Evolutionary conservation across 306 rosid species (phyloP).

Genomic region (Rosa rugosa): DNA sequence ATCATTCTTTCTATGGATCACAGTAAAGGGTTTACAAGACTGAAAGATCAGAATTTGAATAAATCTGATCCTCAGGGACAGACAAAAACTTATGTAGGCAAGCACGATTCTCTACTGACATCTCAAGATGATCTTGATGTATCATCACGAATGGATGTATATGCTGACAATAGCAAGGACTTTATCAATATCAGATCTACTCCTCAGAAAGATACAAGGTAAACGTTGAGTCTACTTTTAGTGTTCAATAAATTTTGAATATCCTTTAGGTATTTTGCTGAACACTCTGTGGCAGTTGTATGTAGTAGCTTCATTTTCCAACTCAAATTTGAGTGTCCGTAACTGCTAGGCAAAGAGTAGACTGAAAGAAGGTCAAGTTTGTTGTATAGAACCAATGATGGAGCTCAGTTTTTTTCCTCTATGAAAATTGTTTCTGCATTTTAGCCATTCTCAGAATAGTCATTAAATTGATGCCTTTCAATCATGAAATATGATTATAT

Average conservation of each 20-base stretch:
- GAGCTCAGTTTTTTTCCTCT: neutral
- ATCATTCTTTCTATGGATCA: slow-evolving; percentile 28
- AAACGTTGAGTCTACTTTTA: slow-evolving; percentile 15
- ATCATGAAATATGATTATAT: neutral
- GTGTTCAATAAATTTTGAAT: slow-evolving; percentile 18
- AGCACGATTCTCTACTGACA: slow-evolving; percentile 32
- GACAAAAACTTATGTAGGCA: slow-evolving; percentile 31
- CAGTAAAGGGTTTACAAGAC: slow-evolving; percentile 32
- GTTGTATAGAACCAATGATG: neutral
- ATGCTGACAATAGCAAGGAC: slow-evolving; percentile 32
- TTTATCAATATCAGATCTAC: slow-evolving; percentile 43
- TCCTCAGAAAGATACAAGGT: slow-evolving; percentile 56
- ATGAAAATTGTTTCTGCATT: neutral
- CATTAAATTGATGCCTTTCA: neutral
- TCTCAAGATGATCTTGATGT: slow-evolving; percentile 37
- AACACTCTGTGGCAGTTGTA: neutral
- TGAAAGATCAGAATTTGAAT: slow-evolving; percentile 42
- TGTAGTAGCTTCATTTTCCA: slow-evolving; percentile 3
- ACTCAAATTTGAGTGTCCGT: neutral
- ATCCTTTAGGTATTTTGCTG: slow-evolving; percentile 19
- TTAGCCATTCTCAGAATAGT: neutral
- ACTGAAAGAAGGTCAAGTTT: neutral
- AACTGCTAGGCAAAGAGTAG: neutral
- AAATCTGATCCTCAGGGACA: slow-evolving; percentile 34
- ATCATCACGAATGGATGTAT: slow-evolving; percentile 34